Conservation (phyloP, 1,284 basidiomycete genomes). For the Sanghuangporus baumii region DNA sequence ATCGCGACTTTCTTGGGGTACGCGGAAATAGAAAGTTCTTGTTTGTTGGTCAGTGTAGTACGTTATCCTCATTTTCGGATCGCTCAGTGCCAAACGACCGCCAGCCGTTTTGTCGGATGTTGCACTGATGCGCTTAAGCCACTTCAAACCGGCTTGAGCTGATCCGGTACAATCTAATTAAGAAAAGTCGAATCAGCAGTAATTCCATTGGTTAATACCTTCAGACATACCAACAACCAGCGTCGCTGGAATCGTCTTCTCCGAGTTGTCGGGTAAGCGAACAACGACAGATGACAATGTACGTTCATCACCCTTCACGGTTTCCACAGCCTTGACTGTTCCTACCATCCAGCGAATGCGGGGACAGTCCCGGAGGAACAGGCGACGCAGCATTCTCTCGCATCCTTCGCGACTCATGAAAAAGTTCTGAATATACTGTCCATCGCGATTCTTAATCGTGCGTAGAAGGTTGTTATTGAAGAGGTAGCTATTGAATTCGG, state of each 20-base stretch:
- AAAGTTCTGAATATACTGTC: neutral
- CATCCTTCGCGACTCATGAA: constrained; percentile 11
- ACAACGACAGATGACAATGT: constrained; percentile 9
- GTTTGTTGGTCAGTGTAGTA: constrained; percentile 9
- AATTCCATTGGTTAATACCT: neutral
- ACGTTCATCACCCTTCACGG: neutral
- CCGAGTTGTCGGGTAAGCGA: constrained; percentile 1
- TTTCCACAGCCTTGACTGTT: constrained; percentile 6
- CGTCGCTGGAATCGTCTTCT: constrained; percentile 7
- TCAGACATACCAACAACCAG: constrained; percentile 11
- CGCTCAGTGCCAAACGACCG: neutral
- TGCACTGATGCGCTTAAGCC: constrained; percentile 10
- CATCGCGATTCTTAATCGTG: neutral
- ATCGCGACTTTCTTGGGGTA: constrained; percentile 10
- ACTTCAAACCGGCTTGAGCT: constrained; percentile 18
- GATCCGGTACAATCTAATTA: constrained; percentile 17
- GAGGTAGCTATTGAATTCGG: constrained; percentile 5
- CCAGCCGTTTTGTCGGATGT: neutral
- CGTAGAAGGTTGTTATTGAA: constrained; percentile 4
- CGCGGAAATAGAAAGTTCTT: constrained; percentile 7
- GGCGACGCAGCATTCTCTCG: constrained; percentile 11
- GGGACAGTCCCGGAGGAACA: constrained; percentile 1
- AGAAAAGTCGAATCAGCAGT: neutral
- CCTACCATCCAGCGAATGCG: constrained; percentile 13
- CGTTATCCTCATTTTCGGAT: constrained; percentile 1